These are phyloP conservation scores for Kappamyces sp. DNA, from an alignment of 192 early-diverging fungal genomes.

Conservation along the genomic window DNA sequence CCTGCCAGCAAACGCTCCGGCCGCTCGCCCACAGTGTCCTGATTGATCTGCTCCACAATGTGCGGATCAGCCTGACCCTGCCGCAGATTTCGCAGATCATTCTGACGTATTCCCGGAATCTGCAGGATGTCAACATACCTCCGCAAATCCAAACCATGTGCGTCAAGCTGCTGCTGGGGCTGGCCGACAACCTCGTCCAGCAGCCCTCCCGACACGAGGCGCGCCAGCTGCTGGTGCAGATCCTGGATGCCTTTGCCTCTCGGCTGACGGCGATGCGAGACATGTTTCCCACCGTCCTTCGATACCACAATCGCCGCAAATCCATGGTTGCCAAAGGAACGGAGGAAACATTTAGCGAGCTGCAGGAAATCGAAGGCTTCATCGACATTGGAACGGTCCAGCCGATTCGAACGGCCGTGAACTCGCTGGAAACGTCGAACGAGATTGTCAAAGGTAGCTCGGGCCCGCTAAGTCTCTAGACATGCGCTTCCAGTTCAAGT, in stretches of 20 bases:
- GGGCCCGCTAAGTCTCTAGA: slow-evolving; percentile 40
- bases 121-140: slow-evolving; percentile 87
- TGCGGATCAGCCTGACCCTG: slow-evolving; percentile 75
- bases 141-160: slow-evolving; percentile 96
- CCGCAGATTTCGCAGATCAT: slow-evolving; percentile 77
- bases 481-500: slow-evolving; percentile 81
- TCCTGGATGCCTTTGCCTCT: slow-evolving; percentile 76
- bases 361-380: slow-evolving; percentile 37
- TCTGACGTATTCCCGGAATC: slow-evolving; percentile 83
- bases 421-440: slow-evolving; percentile 43
- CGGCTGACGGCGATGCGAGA: slow-evolving; percentile 68
- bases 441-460: slow-evolving; percentile 69
- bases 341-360: slow-evolving; percentile 12
- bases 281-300: slow-evolving; percentile 54
- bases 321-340: background rate
- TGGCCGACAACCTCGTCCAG: slow-evolving; percentile 79
- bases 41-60: slow-evolving; percentile 93
- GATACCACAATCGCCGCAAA: slow-evolving; percentile 40
- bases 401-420: slow-evolving; percentile 41
- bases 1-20: slow-evolving; percentile 84
- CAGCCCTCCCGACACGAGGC: slow-evolving; percentile 49
- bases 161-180: slow-evolving; percentile 82
- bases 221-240: slow-evolving; percentile 46
- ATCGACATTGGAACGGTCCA: slow-evolving; percentile 52
- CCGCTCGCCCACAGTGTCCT: slow-evolving; percentile 91